Percentiles rank a stretch among this genome's conserved stretches.
Conservation (phyloP, 805 yeast genomes). For the Pichia nakasei region DNA sequence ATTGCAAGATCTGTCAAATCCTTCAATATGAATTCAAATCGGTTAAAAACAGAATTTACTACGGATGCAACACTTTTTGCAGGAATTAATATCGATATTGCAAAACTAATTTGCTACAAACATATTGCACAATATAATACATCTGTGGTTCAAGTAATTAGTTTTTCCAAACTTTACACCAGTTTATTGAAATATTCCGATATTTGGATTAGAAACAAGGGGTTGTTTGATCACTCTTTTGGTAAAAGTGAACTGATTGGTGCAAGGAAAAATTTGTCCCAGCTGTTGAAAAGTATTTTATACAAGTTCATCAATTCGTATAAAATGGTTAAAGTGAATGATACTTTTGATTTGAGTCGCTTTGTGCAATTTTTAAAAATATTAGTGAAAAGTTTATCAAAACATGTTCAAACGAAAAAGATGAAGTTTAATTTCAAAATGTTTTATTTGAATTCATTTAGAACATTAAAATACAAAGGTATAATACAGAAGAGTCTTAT, state of each 20-base stretch:
- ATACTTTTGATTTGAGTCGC: conserved; percentile 1
- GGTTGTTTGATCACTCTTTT: conserved; percentile 14
- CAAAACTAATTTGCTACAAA: conserved; percentile 30
- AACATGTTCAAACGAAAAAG: background rate
- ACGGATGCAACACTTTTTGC: conserved; percentile 29
- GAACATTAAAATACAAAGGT: conserved; percentile 1
- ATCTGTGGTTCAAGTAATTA: conserved; percentile 4
- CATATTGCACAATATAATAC: conserved; percentile 9
- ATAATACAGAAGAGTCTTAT: background rate
- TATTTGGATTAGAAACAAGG: conserved; percentile 1
- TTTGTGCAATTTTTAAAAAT: conserved; percentile 6
- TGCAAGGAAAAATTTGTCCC: conserved; percentile 10
- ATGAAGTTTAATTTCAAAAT: background rate
- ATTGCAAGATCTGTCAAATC: conserved; percentile 32
- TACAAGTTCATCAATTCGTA: conserved; percentile 15
- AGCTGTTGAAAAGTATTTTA: conserved; percentile 13
- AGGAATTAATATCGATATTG: conserved; percentile 31
- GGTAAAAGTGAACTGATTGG: conserved; percentile 13
- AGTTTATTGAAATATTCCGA: conserved; percentile 3
- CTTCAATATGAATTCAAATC: conserved; percentile 34
- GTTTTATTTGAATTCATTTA: conserved; percentile 1
- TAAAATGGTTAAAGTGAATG: conserved; percentile 8
- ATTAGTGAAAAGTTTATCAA: background rate
- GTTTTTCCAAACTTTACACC: conserved; percentile 18
- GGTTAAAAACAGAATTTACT: conserved; percentile 29